Evolutionary conservation across 257 asterid genomes (phyloP).

Genomic region (Jaltomata sinuosa): DNA sequence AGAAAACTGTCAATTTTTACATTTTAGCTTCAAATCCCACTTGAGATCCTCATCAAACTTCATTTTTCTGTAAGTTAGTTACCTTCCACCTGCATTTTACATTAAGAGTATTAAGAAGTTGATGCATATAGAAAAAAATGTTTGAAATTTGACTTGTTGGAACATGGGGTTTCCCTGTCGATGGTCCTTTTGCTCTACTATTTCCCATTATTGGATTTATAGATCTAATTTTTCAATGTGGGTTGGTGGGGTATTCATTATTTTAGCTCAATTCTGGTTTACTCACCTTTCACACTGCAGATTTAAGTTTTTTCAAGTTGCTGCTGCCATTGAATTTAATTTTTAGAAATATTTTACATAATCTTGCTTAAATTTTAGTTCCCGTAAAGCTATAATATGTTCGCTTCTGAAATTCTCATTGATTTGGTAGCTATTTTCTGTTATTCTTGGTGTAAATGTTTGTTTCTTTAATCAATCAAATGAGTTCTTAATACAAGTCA

Average conservation of each 20-base stretch:
- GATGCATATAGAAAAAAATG: conserved; percentile 5
- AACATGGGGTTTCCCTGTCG: conserved; percentile 14
- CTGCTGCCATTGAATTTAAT: neutral
- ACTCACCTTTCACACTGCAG: neutral
- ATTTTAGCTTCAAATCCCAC: neutral
- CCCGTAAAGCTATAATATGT: neutral
- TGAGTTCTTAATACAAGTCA: neutral
- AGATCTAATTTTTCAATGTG: conserved; percentile 54
- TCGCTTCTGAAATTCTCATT: neutral
- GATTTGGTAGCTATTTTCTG: neutral
- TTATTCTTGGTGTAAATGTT: neutral
- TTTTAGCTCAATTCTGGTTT: neutral
- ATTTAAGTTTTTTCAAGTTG: neutral
- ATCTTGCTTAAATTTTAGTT: neutral
- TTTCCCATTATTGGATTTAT: conserved; percentile 6
- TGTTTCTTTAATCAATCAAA: neutral
- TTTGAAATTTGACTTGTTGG: too few relatives aligned
- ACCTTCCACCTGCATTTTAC: conserved; percentile 2
- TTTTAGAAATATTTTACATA: neutral
- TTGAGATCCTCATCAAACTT: too few relatives aligned
- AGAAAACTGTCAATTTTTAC: neutral
- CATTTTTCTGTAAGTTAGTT: conserved; percentile 40
- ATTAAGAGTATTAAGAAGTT: neutral
- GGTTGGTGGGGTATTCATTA: neutral
- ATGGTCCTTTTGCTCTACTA: conserved; percentile 6